phyloP scores from a whole-genome alignment of 352 stramenopile genomes.

The Phytophthora constricta region DNA sequence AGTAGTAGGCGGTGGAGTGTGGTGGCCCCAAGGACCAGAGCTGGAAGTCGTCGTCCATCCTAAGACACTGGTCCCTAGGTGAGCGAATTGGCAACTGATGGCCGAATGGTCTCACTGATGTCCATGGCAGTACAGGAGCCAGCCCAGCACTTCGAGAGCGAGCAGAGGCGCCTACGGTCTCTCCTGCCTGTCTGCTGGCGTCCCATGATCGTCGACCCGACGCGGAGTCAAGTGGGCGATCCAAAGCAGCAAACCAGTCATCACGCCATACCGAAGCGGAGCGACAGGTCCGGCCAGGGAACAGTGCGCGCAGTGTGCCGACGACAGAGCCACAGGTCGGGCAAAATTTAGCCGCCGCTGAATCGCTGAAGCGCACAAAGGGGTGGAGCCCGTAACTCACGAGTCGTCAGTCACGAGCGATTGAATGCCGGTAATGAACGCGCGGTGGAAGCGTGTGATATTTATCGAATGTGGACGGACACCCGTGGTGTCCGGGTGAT shows the following conservation, averaged over 20 bases:
- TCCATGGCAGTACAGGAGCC: too few species aligned
- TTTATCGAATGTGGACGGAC: too few species aligned
- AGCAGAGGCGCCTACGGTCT: neutral
- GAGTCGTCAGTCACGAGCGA: too few species aligned
- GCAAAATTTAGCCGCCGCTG: too few species aligned
- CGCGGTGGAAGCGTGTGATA: too few species aligned
- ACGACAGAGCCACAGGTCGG: too few species aligned
- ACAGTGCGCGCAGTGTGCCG: neutral
- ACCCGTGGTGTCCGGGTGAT: too few species aligned
- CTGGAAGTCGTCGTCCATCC: slow-evolving; percentile 19
- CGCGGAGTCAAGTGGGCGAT: neutral
- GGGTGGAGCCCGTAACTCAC: too few species aligned
- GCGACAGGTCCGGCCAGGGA: neutral
- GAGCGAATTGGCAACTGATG: slow-evolving; percentile 31
- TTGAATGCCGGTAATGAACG: too few species aligned
- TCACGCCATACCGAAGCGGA: neutral
- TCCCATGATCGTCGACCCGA: neutral
- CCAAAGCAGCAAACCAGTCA: neutral
- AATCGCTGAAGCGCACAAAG: too few species aligned
- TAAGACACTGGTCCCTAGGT: neutral
- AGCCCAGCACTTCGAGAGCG: too few species aligned
- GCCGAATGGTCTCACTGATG: neutral
- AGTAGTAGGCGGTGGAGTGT: slow-evolving; percentile 34
- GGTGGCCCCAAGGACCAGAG: slow-evolving; percentile 11
- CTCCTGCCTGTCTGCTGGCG: neutral